These are phyloP conservation scores for Tricholoma furcatifolium DNA, from an alignment of 768 basidiomycete species.

Conservation along the genomic window DNA sequence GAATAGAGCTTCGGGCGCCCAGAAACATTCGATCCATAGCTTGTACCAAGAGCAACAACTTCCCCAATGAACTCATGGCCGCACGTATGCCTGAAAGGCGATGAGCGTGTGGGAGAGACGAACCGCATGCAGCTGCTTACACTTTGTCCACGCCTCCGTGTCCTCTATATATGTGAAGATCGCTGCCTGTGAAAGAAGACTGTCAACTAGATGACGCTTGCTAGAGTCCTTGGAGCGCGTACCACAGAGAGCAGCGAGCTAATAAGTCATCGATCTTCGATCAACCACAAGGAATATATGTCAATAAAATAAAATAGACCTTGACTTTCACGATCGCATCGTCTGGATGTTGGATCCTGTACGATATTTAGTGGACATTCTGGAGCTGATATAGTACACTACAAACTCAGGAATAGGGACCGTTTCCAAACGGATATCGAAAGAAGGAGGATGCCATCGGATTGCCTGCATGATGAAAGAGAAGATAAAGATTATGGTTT, in stretches of 20 bases:
- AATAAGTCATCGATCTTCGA: not conserved
- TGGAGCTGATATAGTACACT: not conserved
- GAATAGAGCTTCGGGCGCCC: slow-evolving; percentile 65
- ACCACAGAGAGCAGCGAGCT: slow-evolving; percentile 71
- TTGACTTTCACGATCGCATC: slow-evolving; percentile 78
- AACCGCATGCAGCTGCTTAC: slow-evolving; percentile 34
- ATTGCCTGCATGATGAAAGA: slow-evolving; percentile 38
- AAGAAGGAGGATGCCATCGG: slow-evolving; percentile 66
- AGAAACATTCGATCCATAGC: slow-evolving; percentile 39
- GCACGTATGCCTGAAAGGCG: slow-evolving; percentile 48
- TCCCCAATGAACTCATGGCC: slow-evolving; percentile 83
- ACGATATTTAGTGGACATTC: not conserved
- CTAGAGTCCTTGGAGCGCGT: slow-evolving; percentile 5
- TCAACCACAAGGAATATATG: not conserved
- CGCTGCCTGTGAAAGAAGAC: slow-evolving; percentile 45
- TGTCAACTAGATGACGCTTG: not conserved
- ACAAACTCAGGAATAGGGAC: slow-evolving; percentile 51
- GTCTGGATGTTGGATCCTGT: slow-evolving; percentile 64
- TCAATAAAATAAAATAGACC: slow-evolving; percentile 32
- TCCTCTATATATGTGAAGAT: slow-evolving; percentile 74
- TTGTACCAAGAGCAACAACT: slow-evolving; percentile 64
- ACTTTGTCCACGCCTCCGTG: slow-evolving; percentile 49
- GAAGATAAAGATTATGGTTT: not conserved
- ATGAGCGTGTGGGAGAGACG: not conserved
- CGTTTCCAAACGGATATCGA: slow-evolving; percentile 68